Percentiles rank a stretch among this genome's conserved stretches.
These are phyloP conservation scores for Ceraceosorus guamensis DNA, from an alignment of 1,284 basidiomycete species.

Conservation along the genomic window DNA sequence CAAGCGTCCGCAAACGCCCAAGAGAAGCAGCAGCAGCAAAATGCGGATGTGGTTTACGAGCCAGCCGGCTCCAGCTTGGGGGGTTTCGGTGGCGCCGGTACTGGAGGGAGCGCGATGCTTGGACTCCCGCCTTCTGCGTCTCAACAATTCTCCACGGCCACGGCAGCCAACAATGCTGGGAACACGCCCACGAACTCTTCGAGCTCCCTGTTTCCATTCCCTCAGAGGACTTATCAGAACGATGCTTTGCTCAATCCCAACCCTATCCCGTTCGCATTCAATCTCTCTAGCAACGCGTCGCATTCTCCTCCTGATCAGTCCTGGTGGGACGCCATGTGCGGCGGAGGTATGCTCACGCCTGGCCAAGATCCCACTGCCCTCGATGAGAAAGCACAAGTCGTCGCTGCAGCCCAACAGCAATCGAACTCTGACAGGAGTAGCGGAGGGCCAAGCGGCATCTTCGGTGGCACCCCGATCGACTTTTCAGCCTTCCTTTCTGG, in stretches of 20 bases:
- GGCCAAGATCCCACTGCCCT: slow-evolving; percentile 27
- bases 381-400: slow-evolving; percentile 39
- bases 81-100: too few relatives aligned
- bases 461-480: slow-evolving; percentile 30
- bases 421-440: too few relatives aligned
- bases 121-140: background rate
- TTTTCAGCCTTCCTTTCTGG: slow-evolving; percentile 36
- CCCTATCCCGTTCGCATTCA: slow-evolving; percentile 42
- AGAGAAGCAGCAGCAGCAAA: too few relatives aligned
- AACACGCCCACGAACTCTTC: too few relatives aligned
- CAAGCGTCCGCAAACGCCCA: too few relatives aligned
- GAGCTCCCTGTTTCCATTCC: slow-evolving; percentile 24
- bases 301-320: slow-evolving; percentile 26
- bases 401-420: slow-evolving; percentile 27
- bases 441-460: slow-evolving; percentile 10
- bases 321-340: slow-evolving; percentile 39
- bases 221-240: slow-evolving; percentile 37
- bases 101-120: background rate
- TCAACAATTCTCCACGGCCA: background rate
- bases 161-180: background rate
- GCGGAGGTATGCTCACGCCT: slow-evolving; percentile 21
- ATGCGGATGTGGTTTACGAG: too few relatives aligned
- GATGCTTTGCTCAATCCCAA: slow-evolving; percentile 41
- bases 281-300: slow-evolving; percentile 28
- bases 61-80: too few relatives aligned